Evolutionary conservation across 2,329 filamentous ascomycete genomes (phyloP).

Genomic region (Elsinoe fawcettii): DNA sequence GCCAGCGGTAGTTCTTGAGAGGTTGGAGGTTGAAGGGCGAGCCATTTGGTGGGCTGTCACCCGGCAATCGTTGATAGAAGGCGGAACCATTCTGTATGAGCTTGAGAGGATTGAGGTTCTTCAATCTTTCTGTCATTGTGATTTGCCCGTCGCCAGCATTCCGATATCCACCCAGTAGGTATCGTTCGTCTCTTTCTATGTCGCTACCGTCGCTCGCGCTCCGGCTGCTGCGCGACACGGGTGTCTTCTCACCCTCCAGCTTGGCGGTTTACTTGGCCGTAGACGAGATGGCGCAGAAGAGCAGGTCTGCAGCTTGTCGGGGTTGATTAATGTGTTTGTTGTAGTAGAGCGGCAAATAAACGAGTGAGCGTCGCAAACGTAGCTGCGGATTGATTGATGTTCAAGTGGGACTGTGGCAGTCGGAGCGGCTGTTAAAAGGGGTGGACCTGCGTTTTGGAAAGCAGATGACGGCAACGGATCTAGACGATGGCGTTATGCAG

Average conservation of each 20-base stretch:
- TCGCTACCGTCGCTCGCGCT: conserved; percentile 13
- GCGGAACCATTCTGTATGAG: conserved; percentile 34
- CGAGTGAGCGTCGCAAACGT: conserved; percentile 7
- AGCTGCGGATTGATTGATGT: background rate
- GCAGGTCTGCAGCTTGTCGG: background rate
- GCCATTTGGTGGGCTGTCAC: conserved; percentile 33
- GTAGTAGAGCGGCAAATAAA: background rate
- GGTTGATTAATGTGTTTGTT: background rate
- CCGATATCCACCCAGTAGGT: conserved; percentile 15
- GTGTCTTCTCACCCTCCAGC: conserved; percentile 13
- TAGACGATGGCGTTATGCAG: background rate
- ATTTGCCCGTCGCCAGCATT: conserved; percentile 18
- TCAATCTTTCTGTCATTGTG: conserved; percentile 28
- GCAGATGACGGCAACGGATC: conserved; percentile 5
- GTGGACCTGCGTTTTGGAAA: conserved; percentile 4
- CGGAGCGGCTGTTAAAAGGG: conserved; percentile 2
- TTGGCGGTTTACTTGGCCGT: background rate
- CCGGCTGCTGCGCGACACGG: conserved; percentile 11
- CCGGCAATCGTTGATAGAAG: conserved; percentile 42
- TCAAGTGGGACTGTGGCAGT: background rate
- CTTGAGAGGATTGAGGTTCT: conserved; percentile 39
- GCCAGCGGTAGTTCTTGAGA: conserved; percentile 33
- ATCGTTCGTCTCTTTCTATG: background rate
- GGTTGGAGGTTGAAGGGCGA: conserved; percentile 33
- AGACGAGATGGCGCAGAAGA: background rate